Conservation (phyloP, 352 stramenopile species). For the Phytophthora litchii region DNA sequence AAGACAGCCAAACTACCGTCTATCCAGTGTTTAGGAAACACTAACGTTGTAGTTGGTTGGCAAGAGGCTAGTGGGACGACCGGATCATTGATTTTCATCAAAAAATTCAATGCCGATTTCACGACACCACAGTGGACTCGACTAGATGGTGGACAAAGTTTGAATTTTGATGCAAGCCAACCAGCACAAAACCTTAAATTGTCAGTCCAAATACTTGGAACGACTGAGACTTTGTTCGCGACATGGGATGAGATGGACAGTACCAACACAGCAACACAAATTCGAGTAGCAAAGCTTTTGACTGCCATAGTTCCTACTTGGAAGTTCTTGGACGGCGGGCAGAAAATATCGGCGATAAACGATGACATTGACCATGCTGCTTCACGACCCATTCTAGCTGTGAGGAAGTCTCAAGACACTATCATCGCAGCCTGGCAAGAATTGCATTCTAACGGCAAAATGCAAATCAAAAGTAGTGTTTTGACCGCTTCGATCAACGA, state of each 20-base stretch:
- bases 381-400: constrained; percentile 30
- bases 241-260: constrained; percentile 60
- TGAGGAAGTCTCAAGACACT: constrained; percentile 9
- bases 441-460: constrained; percentile 33
- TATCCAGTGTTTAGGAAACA: constrained; percentile 43
- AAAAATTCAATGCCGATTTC: constrained; percentile 52
- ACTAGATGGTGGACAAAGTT: constrained; percentile 35
- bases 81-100: constrained; percentile 34
- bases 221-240: constrained; percentile 41
- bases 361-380: constrained; percentile 40
- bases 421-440: constrained; percentile 59
- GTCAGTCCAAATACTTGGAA: constrained; percentile 18
- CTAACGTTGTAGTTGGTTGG: constrained; percentile 57
- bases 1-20: constrained; percentile 38
- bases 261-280: constrained; percentile 35
- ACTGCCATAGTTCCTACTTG: constrained; percentile 13
- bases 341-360: constrained; percentile 46
- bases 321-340: constrained; percentile 52
- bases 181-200: constrained; percentile 53
- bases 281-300: constrained; percentile 46
- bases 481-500: constrained; percentile 15
- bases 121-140: constrained; percentile 40
- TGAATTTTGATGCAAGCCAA: constrained; percentile 56
- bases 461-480: constrained; percentile 42
- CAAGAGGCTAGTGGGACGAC: constrained; percentile 38